Evolutionary conservation across 1,284 basidiomycete species (phyloP).

Genomic region (Sphaerobolus stellatus): DNA sequence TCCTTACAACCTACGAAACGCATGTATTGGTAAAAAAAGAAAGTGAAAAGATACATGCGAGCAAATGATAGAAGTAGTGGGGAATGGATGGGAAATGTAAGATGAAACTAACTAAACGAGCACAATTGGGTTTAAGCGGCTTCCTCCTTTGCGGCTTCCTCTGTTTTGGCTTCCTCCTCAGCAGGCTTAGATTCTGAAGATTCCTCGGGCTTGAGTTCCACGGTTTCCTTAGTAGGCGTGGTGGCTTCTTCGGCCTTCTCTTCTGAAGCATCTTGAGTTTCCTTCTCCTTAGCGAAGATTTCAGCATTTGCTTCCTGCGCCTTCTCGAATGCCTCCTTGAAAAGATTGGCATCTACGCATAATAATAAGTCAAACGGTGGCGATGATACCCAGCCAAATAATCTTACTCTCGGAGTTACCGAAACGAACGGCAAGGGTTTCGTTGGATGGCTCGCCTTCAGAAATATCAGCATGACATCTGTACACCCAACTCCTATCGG

Average conservation of each 20-base stretch:
- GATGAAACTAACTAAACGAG: neutral
- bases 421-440: constrained; percentile 98
- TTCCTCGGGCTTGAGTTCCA: constrained; percentile 17
- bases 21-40: neutral
- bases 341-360: constrained; percentile 76
- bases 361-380: constrained; percentile 10
- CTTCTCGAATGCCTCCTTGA: constrained; percentile 85
- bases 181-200: constrained; percentile 27
- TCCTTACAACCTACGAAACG: neutral
- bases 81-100: neutral
- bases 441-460: constrained; percentile 83
- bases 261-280: constrained; percentile 24
- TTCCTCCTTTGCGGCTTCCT: constrained; percentile 32
- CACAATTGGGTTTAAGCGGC: constrained; percentile 17
- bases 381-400: constrained; percentile 14
- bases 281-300: constrained; percentile 33
- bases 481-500: constrained; percentile 99
- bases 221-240: constrained; percentile 18
- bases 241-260: constrained; percentile 22
- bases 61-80: neutral
- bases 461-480: constrained; percentile 96
- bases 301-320: constrained; percentile 73
- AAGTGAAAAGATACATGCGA: neutral
- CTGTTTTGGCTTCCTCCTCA: constrained; percentile 26
- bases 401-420: constrained; percentile 94